Base-by-base conservation (phyloP, 176 grass and related monocot genomes). In the Avena atlantica region DNA sequence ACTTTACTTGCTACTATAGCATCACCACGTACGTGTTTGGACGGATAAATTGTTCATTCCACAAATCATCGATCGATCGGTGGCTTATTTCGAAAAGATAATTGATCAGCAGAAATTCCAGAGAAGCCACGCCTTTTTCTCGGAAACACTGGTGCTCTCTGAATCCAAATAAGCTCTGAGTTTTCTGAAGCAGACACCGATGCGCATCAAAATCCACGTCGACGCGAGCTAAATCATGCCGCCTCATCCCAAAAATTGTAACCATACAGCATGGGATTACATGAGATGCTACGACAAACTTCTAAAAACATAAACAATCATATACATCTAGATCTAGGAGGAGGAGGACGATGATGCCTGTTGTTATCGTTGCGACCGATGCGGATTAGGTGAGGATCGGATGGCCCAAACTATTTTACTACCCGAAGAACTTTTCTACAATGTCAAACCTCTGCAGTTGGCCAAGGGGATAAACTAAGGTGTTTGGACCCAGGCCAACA, bases 381-480 rank as follows among this genome's bases (percentile, higher is more conserved):
- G 75, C 49, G 14, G 76, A 68, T 87, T 91, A 31, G 68, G 89
- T 80, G 20, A 70, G 76, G 73, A 42, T 42, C 40, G 40, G 40
- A 87, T 68, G 89, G 81, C n/a, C 67, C 13, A 23, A 29, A 14
- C 48, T 74, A 67, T 65, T 87, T 47, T 83, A 79, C 74, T 31
- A 53, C 25, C 6, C 0, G 2, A 34, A 77, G 55, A 57, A 84
- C 66, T 67, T 65, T 57, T 49, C 23, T 49, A 31, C 84, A 87
- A 70, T 19, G 81, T 91, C 89, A 91, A 91, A 87, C 81, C 57
- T 50, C 51, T 60, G 74, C 57, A 78, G 60, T 57, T 49, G n/a
- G 73, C 76, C 82, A 84, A 37, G 31, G 45, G 45, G 23, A 42
- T 67, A 59, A 60, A 34, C 55, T 76, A 76, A 66, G 50, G 21